Conservation (phyloP, 1,139 yeast genomes). For the Wickerhamomyces sp. region DNA sequence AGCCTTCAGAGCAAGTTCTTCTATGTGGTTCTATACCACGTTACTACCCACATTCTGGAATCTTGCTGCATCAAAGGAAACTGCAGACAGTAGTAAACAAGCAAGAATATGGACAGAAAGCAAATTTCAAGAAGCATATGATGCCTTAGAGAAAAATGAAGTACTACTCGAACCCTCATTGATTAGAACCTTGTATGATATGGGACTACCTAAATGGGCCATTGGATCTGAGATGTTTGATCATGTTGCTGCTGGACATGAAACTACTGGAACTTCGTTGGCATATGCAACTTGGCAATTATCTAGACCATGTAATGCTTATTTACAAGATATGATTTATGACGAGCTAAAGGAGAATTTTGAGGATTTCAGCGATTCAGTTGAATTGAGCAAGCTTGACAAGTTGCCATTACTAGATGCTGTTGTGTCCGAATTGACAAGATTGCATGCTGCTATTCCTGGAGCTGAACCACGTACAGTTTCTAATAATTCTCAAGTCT, state of each 20-base stretch:
- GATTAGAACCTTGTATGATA: constrained; percentile 14
- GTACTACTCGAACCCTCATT: constrained; percentile 12
- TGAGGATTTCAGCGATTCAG: constrained; percentile 13
- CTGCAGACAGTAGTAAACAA: constrained; percentile 34
- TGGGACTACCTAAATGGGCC: constrained; percentile 25
- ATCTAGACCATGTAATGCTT: constrained; percentile 42
- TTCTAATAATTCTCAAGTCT: constrained; percentile 19
- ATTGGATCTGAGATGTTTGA: constrained; percentile 45
- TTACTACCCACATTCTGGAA: constrained; percentile 51
- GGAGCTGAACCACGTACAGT: constrained; percentile 67
- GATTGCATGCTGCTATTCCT: constrained; percentile 69
- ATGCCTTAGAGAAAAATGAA: constrained; percentile 12
- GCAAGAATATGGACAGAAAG: constrained; percentile 49
- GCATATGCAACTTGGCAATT: constrained; percentile 57
- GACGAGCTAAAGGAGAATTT: constrained; percentile 34
- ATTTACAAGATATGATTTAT: constrained; percentile 38
- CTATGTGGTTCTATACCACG: constrained; percentile 71
- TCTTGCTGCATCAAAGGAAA: constrained; percentile 40
- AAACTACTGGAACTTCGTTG: constrained; percentile 67
- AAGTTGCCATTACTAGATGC: constrained; percentile 52
- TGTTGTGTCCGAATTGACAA: constrained; percentile 48
- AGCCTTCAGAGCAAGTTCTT: constrained; percentile 49
- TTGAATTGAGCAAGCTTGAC: constrained; percentile 35
- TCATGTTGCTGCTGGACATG: constrained; percentile 67
- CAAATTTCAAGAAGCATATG: constrained; percentile 31